Evolutionary conservation across 2,329 filamentous ascomycete species (phyloP).

Genomic region (Aspergillus hortae): DNA sequence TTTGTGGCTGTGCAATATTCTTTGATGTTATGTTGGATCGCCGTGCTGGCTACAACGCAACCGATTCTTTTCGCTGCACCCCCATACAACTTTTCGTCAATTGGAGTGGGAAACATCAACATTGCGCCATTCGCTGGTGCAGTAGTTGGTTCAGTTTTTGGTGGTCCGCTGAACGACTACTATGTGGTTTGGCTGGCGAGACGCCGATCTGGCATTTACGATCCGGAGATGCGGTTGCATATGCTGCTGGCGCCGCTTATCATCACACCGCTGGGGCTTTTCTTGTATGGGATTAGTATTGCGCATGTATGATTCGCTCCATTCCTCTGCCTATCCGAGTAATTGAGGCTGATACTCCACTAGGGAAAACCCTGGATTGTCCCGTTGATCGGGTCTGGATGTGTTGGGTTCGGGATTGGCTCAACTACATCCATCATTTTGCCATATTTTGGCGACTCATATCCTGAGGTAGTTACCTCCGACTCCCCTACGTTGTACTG

Average conservation of each 20-base stretch:
- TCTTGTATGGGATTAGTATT: constrained; percentile 3
- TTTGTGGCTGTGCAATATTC: constrained; percentile 40
- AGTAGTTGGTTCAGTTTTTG: constrained; percentile 31
- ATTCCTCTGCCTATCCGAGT: no score
- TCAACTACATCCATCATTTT: constrained; percentile 2
- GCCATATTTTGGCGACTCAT: constrained; percentile 8
- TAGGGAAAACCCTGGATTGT: constrained; percentile 7
- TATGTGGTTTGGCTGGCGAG: constrained; percentile 36
- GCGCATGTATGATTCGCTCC: no score
- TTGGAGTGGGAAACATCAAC: constrained; percentile 38
- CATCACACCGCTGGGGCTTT: constrained; percentile 27
- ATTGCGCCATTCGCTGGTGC: constrained; percentile 40
- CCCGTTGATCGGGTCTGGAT: constrained; percentile 4
- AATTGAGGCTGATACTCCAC: no score
- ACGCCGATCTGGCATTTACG: constrained; percentile 40
- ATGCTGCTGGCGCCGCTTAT: constrained; percentile 17
- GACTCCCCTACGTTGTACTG: neutral
- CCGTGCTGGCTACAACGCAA: constrained; percentile 36
- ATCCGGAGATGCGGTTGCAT: constrained; percentile 45
- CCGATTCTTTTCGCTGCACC: constrained; percentile 34
- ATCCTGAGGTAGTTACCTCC: constrained; percentile 4
- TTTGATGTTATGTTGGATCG: constrained; percentile 35
- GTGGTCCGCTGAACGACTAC: constrained; percentile 37
- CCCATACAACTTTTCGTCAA: constrained; percentile 39
- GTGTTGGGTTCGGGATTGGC: constrained; percentile 7